Evolutionary conservation across 306 rosid species (phyloP), one percentile per base, ranked within the genome.

Genomic region (Hylodesmum podocarpum): DNA sequence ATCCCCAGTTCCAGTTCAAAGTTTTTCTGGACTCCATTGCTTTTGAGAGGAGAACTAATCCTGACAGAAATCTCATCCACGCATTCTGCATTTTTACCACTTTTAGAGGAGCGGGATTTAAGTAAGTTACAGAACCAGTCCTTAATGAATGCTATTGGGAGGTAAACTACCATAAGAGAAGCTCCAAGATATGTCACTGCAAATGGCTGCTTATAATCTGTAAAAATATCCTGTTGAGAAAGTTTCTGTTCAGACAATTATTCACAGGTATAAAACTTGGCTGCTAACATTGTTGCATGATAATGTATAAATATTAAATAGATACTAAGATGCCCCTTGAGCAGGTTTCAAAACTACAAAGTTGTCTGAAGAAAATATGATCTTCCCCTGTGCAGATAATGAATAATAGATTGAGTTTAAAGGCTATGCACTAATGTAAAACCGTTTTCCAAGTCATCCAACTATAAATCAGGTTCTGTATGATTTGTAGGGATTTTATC

Each of bases 101-200:
- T 87, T 90, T 84, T 90, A 77, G 90, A 90, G 84, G 96, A 88
- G 66, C 81, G 89, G 58, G 29, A 83, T 78, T 78, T 87, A 81
- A 92, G 84, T 36, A 86, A 84, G 80, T 77, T 92, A 82, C 82
- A 89, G 37, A 96, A 82, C 97, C 99, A 96, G 86, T 96, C 98
- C 98, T 96, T 96, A 78, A 92, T 75, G 84, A 91, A 91, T 72
- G 97, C 92, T 87, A 96, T 75, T 73, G 99, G 99, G 78, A 96
- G 91, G 91, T 92, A 96, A 75, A 96, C 94, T 88, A 96, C 96
- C 98, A 96, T 83, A 76, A 96, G 98, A 72, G 98, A 96, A 82
- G 96, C 99, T 84, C 99, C 99, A 25, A 96, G 98, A 82, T 96
- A 96, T 22, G 99, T 92, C 83, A 96, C 87, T 4, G 96, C 99